Percentiles rank a stretch among this genome's conserved stretches.
These are phyloP conservation scores for Entoloma clypeatum DNA, from an alignment of 1,284 basidiomycete species.

Conservation along the genomic window DNA sequence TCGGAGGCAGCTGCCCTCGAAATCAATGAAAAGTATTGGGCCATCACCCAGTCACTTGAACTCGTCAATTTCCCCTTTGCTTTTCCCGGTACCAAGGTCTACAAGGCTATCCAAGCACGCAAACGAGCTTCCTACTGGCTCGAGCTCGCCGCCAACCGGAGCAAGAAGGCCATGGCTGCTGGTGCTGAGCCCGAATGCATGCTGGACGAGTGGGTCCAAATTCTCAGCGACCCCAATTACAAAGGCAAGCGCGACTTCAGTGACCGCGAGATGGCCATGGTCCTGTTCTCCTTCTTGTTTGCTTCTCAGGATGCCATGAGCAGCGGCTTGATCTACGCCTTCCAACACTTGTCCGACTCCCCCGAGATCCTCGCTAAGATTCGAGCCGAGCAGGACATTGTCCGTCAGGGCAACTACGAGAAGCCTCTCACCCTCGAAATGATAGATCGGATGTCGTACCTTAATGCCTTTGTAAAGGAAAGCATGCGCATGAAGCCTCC, in stretches of 20 bases:
- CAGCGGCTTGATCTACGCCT: conserved; percentile 87
- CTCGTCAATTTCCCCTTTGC: conserved; percentile 98
- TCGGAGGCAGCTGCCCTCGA: conserved; percentile 73
- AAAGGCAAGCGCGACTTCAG: conserved; percentile 87
- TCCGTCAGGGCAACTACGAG: conserved; percentile 78
- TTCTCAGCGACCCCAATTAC: conserved; percentile 66
- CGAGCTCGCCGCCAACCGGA: conserved; percentile 72
- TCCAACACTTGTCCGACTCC: conserved; percentile 94
- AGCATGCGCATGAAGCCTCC: conserved; percentile 88
- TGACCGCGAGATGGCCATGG: conserved; percentile 95
- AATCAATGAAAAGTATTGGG: conserved; percentile 95
- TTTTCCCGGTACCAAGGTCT: conserved; percentile 95
- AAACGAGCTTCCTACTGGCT: conserved; percentile 88
- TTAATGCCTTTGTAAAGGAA: conserved; percentile 91
- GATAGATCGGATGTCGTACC: conserved; percentile 91
- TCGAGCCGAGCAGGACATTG: conserved; percentile 84
- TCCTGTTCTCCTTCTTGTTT: conserved; percentile 94
- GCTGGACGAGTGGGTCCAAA: conserved; percentile 88
- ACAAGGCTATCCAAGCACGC: conserved; percentile 90
- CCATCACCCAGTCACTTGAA: conserved; percentile 91
- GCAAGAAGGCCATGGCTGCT: conserved; percentile 82
- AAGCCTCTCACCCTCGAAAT: conserved; percentile 85
- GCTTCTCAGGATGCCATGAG: conserved; percentile 99
- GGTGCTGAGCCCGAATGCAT: conserved; percentile 86
- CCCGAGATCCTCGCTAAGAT: conserved; percentile 89